Conservation (phyloP, 2,329 filamentous ascomycete species). For the Sarocladiaceae sp. region DNA sequence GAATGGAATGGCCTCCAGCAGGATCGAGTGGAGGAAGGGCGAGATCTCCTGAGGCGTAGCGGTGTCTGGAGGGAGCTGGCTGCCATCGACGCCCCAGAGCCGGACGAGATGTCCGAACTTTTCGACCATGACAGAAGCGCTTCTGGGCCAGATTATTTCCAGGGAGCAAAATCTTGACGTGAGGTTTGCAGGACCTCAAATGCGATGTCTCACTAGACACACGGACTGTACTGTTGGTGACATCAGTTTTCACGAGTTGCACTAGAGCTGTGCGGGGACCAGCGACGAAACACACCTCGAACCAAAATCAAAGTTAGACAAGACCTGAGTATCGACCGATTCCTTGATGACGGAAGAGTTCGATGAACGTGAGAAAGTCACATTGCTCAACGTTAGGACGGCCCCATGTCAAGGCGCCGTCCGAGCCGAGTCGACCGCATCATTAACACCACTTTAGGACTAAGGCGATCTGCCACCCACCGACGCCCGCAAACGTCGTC, state of each 20-base stretch:
- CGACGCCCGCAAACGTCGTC: neutral
- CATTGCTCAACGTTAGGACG: neutral
- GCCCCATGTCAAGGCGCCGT: neutral
- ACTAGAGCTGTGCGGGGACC: too few relatives aligned
- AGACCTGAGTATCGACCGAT: too few relatives aligned
- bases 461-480: neutral
- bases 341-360: too few relatives aligned
- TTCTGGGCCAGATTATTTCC: too few relatives aligned
- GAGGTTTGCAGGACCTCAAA: too few relatives aligned
- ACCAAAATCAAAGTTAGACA: too few relatives aligned
- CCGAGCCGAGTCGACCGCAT: neutral
- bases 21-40: conserved; percentile 44
- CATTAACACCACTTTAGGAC: conserved; percentile 3
- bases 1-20: conserved; percentile 55
- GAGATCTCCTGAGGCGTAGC: conserved; percentile 36
- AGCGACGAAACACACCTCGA: too few relatives aligned
- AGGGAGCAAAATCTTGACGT: too few relatives aligned
- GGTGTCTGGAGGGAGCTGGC: conserved; percentile 38
- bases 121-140: conserved; percentile 18
- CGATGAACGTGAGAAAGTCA: neutral
- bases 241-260: too few relatives aligned
- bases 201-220: too few relatives aligned
- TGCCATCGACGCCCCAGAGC: conserved; percentile 43
- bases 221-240: too few relatives aligned
- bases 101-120: conserved; percentile 42